These are phyloP conservation scores for Candida insectalens DNA, from an alignment of 805 yeast species.

Conservation along the genomic window DNA sequence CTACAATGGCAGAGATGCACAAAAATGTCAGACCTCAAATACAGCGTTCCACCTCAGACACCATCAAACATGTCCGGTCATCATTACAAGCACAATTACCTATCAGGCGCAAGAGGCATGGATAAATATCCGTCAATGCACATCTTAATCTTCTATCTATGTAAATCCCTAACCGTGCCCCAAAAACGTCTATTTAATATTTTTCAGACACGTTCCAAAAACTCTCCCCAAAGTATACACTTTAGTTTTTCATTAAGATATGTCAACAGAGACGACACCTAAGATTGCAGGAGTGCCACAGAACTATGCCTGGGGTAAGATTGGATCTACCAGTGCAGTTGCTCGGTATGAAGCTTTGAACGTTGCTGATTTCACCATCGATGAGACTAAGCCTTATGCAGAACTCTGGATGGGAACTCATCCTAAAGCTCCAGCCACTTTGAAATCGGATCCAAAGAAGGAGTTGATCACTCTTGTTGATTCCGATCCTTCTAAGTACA, in stretches of 20 bases:
- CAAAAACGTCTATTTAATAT: not conserved
- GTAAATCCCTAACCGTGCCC: too few relatives aligned
- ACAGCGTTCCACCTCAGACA: too few relatives aligned
- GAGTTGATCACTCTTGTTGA: constrained; percentile 60
- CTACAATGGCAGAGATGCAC: too few relatives aligned
- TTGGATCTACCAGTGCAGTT: constrained; percentile 78
- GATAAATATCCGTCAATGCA: too few relatives aligned
- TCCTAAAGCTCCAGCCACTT: constrained; percentile 75
- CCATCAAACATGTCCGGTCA: too few relatives aligned
- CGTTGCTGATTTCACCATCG: constrained; percentile 50
- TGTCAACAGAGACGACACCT: not conserved
- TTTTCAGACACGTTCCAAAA: not conserved
- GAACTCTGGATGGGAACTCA: constrained; percentile 99
- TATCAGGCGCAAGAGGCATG: too few relatives aligned
- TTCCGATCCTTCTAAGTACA: constrained; percentile 43
- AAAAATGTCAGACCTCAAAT: too few relatives aligned
- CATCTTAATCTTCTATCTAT: too few relatives aligned
- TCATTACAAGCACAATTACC: too few relatives aligned
- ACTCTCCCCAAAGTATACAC: not conserved
- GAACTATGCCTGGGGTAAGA: constrained; percentile 43
- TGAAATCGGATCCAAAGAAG: constrained; percentile 35
- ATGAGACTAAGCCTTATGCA: constrained; percentile 81
- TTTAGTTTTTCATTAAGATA: too few relatives aligned
- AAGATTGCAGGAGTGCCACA: constrained; percentile 19
- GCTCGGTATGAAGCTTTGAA: constrained; percentile 77